phyloP scores from a whole-genome alignment of 768 basidiomycete genomes.

The Trametes sanguinea region DNA sequence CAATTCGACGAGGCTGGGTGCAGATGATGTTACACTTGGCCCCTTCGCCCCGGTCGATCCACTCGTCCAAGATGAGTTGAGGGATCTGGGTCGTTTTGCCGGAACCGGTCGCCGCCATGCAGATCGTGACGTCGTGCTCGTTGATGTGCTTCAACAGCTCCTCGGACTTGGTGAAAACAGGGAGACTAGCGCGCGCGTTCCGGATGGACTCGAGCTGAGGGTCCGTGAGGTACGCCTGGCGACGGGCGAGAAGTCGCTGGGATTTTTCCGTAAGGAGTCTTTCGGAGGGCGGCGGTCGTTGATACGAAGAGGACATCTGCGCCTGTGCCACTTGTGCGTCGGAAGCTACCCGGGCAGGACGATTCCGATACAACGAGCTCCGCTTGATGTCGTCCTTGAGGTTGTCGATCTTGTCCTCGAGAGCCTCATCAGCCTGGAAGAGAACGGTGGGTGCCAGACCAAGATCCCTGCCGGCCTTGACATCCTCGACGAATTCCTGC shows the following conservation, averaged over 20 bases:
- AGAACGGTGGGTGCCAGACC: conserved; percentile 70
- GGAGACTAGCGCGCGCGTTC: conserved; percentile 62
- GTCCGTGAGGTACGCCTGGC: conserved; percentile 60
- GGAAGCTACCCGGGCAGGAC: conserved; percentile 38
- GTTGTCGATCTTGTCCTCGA: conserved; percentile 73
- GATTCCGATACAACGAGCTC: conserved; percentile 65
- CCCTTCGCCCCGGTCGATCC: conserved; percentile 76
- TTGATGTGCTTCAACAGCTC: conserved; percentile 70
- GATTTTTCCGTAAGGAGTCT: conserved; percentile 53
- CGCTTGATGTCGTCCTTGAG: conserved; percentile 66
- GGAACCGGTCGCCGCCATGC: conserved; percentile 88
- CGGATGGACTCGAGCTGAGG: conserved; percentile 69
- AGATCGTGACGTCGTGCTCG: conserved; percentile 82
- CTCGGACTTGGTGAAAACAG: conserved; percentile 69
- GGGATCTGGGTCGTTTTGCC: conserved; percentile 96
- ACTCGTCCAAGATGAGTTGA: conserved; percentile 86
- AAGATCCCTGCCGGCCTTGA: conserved; percentile 65
- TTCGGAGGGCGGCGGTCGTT: conserved; percentile 34
- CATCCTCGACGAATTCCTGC: conserved; percentile 63
- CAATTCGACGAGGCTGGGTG: conserved; percentile 89
- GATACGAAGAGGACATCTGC: conserved; percentile 21
- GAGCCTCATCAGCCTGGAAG: conserved; percentile 60
- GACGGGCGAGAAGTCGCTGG: conserved; percentile 50
- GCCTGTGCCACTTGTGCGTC: conserved; percentile 5
- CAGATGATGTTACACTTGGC: conserved; percentile 87